Base-by-base conservation (phyloP, 495 filamentous ascomycete genomes). In the Penicillium soppii region DNA sequence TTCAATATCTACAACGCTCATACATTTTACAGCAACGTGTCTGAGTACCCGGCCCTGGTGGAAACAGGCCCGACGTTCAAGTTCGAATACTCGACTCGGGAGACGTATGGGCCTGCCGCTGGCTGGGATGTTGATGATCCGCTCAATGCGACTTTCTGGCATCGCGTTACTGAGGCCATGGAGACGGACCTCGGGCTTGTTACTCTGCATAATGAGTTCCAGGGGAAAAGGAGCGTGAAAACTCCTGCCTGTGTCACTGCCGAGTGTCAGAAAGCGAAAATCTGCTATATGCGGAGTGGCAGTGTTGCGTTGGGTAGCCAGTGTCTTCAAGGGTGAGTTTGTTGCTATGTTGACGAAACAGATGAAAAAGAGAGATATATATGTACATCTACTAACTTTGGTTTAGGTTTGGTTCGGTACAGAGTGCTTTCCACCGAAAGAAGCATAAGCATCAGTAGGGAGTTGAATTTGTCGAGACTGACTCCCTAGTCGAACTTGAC, bases 241-340 rank as follows among this genome's bases (percentile, higher is more conserved):
- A 78, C 71, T 13, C 79, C 80, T 0, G 72, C 71, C 17, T 85
- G 82, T 49, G 74, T 71, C 12, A 81, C 62, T 32, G 56, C 48
- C 1, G 75, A 61, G 12, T 85, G 82, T 54, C 69, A 71, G 16
- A 45, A 56, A 36, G 79, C 80, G 2, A 83, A 83, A 68, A 66
- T 85, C 15, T 85, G 82, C 45, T 84, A 84, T 52, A 84, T 83
- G 67, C 62, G 81, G 7, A 78, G 73, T 66, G 81, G 79, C 4
- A 81, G 77, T 61, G 69, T 64, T 20, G 72, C 76, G 4, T 53
- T 84, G 50, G 81, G 79, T 1, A 63, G 56, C 43, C 51, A 62
- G 36, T 84, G 82, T 61, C 68, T 75, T 7, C 74, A 76, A 50
- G 78, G 79, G 56, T 81, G 63, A 56, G 69, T 63, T 43, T 3